Evolutionary conservation across 2,329 filamentous ascomycete species (phyloP).

Genomic region (Rhynchosporium agropyri): DNA sequence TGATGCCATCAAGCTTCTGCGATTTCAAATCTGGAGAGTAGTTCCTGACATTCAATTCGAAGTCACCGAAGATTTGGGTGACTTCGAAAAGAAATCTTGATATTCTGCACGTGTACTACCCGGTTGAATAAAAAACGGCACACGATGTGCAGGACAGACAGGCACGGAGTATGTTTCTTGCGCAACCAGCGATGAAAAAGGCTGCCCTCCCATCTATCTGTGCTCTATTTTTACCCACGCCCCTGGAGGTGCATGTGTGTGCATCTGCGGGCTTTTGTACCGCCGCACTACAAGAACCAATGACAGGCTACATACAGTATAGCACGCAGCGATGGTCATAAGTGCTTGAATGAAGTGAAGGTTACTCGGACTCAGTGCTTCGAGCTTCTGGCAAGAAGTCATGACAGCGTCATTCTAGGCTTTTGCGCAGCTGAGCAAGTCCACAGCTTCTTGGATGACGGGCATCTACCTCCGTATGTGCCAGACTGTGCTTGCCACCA

Average conservation of each 20-base stretch:
- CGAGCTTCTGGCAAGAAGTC: not conserved
- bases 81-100: too few relatives aligned
- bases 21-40: too few relatives aligned
- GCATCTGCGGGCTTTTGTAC: not conserved
- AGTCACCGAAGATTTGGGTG: too few relatives aligned
- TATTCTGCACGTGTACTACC: too few relatives aligned
- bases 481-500: not conserved
- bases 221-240: slow-evolving; percentile 17
- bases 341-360: not conserved
- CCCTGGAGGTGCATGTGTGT: slow-evolving; percentile 15
- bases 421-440: not conserved
- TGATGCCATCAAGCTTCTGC: too few relatives aligned
- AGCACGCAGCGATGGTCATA: not conserved
- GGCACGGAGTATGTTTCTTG: slow-evolving; percentile 1
- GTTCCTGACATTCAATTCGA: too few relatives aligned
- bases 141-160: not conserved
- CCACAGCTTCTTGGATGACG: not conserved
- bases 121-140: too few relatives aligned
- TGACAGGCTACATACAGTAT: not conserved
- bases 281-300: slow-evolving; percentile 8
- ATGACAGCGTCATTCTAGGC: not conserved
- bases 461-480: too few relatives aligned
- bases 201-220: slow-evolving; percentile 6
- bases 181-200: not conserved
- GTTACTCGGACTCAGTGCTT: not conserved